Percentiles rank a stretch among this genome's conserved stretches.
These are phyloP conservation scores for Gamsiella multidivaricata DNA, from an alignment of 192 early-diverging fungal genomes.

Conservation along the genomic window DNA sequence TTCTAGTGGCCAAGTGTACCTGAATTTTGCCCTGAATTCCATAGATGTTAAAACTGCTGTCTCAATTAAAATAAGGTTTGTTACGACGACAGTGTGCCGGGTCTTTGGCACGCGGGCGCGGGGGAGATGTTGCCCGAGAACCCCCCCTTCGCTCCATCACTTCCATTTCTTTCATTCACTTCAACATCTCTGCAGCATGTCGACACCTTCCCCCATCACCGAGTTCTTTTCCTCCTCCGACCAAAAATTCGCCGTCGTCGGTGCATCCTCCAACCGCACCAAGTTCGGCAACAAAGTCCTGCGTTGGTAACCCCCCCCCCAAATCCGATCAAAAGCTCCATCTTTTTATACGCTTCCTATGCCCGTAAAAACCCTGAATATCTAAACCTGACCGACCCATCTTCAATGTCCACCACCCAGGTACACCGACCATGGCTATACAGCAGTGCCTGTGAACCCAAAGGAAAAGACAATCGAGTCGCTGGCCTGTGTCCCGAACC, in stretches of 20 bases:
- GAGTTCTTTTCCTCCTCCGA: slow-evolving; percentile 62
- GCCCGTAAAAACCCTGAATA: no score
- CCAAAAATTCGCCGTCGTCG: slow-evolving; percentile 77
- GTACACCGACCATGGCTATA: slow-evolving; percentile 47
- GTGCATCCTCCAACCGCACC: slow-evolving; percentile 74
- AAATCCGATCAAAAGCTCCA: no score
- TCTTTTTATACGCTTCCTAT: not conserved
- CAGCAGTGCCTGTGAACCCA: slow-evolving; percentile 48
- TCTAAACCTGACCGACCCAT: no score
- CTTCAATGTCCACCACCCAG: no score
- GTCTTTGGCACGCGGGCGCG: no score
- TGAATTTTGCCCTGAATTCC: no score
- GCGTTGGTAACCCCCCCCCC: slow-evolving; percentile 68
- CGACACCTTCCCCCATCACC: slow-evolving; percentile 23
- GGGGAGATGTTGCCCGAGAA: no score
- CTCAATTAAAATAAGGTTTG: no score
- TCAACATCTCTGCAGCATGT: not conserved
- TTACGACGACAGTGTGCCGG: no score
- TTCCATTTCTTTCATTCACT: slow-evolving; percentile 2
- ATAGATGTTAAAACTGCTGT: not conserved
- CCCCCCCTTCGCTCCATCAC: not conserved
- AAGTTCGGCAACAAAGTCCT: slow-evolving; percentile 93
- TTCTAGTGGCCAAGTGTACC: no score
- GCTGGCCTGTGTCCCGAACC: slow-evolving; percentile 43
- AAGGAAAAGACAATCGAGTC: slow-evolving; percentile 58